Conservation (phyloP, 1,139 yeast genomes). For the Blastobotrys indianensis region DNA sequence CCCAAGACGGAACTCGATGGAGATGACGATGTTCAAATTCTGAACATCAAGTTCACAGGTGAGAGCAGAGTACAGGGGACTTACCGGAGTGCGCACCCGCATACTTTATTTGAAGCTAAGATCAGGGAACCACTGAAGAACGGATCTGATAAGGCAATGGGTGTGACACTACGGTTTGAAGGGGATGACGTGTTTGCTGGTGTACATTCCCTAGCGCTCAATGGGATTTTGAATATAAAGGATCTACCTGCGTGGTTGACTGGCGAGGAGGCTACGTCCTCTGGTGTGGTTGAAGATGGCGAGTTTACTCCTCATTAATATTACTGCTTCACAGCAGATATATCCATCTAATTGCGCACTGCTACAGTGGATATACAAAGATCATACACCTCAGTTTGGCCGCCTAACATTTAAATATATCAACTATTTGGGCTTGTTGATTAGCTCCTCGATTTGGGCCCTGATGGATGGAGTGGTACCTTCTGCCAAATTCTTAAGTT, state of each 20-base stretch:
- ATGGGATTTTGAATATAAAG: conserved; percentile 47
- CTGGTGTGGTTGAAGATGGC: conserved; percentile 48
- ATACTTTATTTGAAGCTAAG: conserved; percentile 46
- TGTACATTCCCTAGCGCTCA: conserved; percentile 61
- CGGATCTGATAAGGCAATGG: conserved; percentile 23
- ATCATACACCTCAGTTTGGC: neutral
- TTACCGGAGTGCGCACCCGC: conserved; percentile 40
- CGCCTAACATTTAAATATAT: neutral
- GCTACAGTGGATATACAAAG: conserved; percentile 2
- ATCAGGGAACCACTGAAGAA: conserved; percentile 31
- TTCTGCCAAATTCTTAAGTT: conserved; percentile 37
- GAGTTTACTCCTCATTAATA: neutral
- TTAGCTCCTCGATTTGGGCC: conserved; percentile 25
- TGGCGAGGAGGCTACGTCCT: conserved; percentile 58
- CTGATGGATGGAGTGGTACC: conserved; percentile 31
- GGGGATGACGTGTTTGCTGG: conserved; percentile 85
- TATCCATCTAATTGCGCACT: conserved; percentile 5
- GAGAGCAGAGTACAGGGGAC: conserved; percentile 21
- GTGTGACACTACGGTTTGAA: conserved; percentile 46
- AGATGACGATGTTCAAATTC: conserved; percentile 14
- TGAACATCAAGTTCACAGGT: conserved; percentile 28
- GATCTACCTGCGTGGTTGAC: conserved; percentile 71
- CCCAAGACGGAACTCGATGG: neutral
- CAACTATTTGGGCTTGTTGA: conserved; percentile 3
- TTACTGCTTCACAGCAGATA: conserved; percentile 1